A percentile compares a stretch with the other conserved stretches of the same genome.
Conservation (phyloP, 2,329 filamentous ascomycete genomes). For the Hypoxylon sp. region DNA sequence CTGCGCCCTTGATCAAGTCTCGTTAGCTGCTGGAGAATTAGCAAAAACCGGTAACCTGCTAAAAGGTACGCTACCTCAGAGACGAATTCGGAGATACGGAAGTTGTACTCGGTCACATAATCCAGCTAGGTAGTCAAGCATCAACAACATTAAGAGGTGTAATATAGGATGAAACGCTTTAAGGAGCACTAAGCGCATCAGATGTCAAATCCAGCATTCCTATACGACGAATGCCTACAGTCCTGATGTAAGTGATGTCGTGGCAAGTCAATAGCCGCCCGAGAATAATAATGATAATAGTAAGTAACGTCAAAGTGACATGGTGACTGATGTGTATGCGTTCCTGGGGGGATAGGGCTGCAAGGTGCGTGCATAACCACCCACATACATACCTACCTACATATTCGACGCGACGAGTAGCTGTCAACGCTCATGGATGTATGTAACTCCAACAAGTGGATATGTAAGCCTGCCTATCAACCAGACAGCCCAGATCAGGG, state of each 20-base stretch:
- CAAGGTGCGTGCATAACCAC: slow-evolving; percentile 33
- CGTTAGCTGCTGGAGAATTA: slow-evolving; percentile 25
- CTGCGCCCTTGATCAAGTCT: slow-evolving; percentile 21
- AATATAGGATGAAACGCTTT: slow-evolving; percentile 43
- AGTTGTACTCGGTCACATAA: slow-evolving; percentile 13
- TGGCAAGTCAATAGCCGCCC: slow-evolving; percentile 37
- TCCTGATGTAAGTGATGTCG: slow-evolving; percentile 27
- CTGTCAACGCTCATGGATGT: slow-evolving; percentile 17
- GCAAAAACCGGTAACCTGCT: slow-evolving; percentile 16
- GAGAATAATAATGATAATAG: slow-evolving; percentile 33
- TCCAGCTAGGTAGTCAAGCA: slow-evolving; percentile 11
- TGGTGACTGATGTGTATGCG: slow-evolving; percentile 24
- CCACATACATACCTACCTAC: slow-evolving; percentile 20
- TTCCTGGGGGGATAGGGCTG: slow-evolving; percentile 39
- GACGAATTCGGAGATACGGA: slow-evolving; percentile 3
- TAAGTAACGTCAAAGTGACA: slow-evolving; percentile 32
- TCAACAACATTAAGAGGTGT: slow-evolving; percentile 34
- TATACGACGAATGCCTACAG: slow-evolving; percentile 25
- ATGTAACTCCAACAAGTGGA: slow-evolving; percentile 18
- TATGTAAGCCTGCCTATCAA: slow-evolving; percentile 23
- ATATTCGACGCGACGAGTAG: slow-evolving; percentile 25
- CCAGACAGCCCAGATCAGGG: slow-evolving; percentile 39
- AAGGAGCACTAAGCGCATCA: slow-evolving; percentile 39
- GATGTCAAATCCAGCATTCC: slow-evolving; percentile 34
- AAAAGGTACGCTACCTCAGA: slow-evolving; percentile 29